Evolutionary conservation across 768 basidiomycete genomes (phyloP), one percentile per base, ranked within the genome.

Genomic region (Lentinula edodes): DNA sequence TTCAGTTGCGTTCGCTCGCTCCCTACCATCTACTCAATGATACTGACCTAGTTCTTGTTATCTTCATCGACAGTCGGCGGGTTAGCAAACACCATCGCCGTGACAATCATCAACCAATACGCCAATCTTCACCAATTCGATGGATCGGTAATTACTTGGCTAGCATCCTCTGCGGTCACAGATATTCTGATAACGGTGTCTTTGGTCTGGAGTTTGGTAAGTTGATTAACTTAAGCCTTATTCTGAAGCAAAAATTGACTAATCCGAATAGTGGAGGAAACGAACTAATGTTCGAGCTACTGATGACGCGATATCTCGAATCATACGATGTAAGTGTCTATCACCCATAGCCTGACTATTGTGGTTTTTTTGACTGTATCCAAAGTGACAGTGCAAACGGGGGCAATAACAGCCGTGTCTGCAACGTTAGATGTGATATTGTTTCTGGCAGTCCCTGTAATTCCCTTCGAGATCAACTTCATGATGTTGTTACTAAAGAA

Each of bases 171-270:
- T 13, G 78, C 77, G 4, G 69, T 74, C 12, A 75, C 78, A 7
- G 84, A 85, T 66, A 65, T 78, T 10, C 64, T 81, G 13, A 85
- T 85, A 54, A 79, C 83, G 0, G 58, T 67, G 0, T 64, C 73
- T 2, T 72, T 85, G 5, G 77, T 78, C 8, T 65, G 71, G 51
- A 76, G 72, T 39, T 67, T 85, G 69, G 83, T 82, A 62, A 20
- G 76, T 67, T n/a, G 2, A 46, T 36, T 20, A n/a, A n/a, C n/a
- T n/a, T n/a, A 52, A 16, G 55, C 28, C 28, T n/a, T 15, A 52
- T 52, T 35, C 35, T 15, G 15, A 8, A 20, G 15, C 10, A 5
- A 32, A 34, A 35, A 35, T 8, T 6, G 12, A 50, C 38, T 6
- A 57, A 65, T 20, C 64, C 61, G 65, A 15, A 45, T 55, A 39